phyloP scores from a whole-genome alignment of 352 stramenopile genomes.

The Pythium sukuiense region DNA sequence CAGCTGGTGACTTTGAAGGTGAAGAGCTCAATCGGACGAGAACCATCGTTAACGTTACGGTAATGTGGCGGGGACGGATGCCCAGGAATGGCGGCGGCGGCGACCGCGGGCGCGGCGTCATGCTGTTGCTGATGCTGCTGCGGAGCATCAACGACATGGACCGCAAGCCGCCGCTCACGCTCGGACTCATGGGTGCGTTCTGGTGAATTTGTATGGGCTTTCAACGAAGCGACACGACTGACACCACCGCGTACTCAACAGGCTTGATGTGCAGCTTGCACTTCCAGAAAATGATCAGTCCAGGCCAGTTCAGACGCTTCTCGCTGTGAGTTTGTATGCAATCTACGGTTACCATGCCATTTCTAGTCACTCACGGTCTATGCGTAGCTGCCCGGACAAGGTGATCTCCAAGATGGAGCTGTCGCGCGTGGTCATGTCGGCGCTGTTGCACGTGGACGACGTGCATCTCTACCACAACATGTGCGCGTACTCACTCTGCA shows the following conservation, averaged over 20 bases:
- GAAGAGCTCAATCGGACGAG: not conserved
- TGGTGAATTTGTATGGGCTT: not conserved
- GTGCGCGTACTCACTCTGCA: conserved; percentile 27
- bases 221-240: not conserved
- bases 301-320: conserved; percentile 37
- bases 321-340: conserved; percentile 40
- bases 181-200: conserved; percentile 30
- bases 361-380: not conserved
- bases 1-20: conserved; percentile 2
- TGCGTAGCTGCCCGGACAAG: conserved; percentile 66
- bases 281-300: conserved; percentile 45
- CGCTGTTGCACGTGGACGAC: conserved; percentile 83
- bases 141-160: conserved; percentile 56
- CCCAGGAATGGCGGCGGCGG: conserved; percentile 8
- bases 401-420: conserved; percentile 42
- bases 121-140: conserved; percentile 35
- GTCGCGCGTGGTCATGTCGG: conserved; percentile 58
- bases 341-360: not conserved
- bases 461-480: conserved; percentile 92
- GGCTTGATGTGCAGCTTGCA: conserved; percentile 56
- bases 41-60: not conserved
- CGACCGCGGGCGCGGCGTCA: conserved; percentile 14
- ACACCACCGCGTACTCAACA: not conserved
- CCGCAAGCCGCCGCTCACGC: conserved; percentile 47
- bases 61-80: conserved; percentile 19